A percentile compares a stretch with the other conserved stretches of the same genome.
Conservation (phyloP, 768 basidiomycete species). For the Suillus discolor region DNA sequence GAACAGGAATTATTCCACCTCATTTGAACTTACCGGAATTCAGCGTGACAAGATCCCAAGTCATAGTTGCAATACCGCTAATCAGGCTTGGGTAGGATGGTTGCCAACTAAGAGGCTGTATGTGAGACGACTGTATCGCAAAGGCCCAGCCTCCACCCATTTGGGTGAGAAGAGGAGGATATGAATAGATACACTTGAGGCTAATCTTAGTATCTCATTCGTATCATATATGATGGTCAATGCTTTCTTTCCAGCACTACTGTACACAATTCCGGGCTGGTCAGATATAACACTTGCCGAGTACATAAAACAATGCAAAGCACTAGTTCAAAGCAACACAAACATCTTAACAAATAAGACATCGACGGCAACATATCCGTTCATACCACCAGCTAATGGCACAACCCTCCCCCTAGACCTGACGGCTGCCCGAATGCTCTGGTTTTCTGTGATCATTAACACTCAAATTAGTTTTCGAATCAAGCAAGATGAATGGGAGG, state of each 20-base stretch:
- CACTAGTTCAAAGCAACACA: background rate
- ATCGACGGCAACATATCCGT: background rate
- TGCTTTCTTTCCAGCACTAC: background rate
- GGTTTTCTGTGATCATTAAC: background rate
- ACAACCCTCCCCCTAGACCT: background rate
- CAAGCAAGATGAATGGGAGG: background rate
- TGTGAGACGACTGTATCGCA: background rate
- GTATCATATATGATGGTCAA: background rate
- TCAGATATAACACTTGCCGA: background rate
- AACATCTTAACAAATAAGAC: background rate
- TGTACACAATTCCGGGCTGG: background rate
- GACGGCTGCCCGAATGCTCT: background rate
- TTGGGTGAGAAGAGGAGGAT: background rate
- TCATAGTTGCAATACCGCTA: slow-evolving; percentile 39
- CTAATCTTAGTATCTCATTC: background rate
- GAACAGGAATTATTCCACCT: background rate
- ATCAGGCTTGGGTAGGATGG: background rate
- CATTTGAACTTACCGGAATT: slow-evolving; percentile 52
- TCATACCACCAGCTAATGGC: background rate
- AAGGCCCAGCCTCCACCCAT: no score
- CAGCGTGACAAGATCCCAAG: slow-evolving; percentile 59
- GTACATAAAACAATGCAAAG: background rate
- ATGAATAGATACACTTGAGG: background rate
- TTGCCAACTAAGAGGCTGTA: background rate
- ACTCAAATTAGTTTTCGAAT: background rate